Percentiles rank a stretch among this genome's conserved stretches.
These are phyloP conservation scores for Dioscorea zingiberensis DNA, from an alignment of 106 monocot species.

Conservation along the genomic window DNA sequence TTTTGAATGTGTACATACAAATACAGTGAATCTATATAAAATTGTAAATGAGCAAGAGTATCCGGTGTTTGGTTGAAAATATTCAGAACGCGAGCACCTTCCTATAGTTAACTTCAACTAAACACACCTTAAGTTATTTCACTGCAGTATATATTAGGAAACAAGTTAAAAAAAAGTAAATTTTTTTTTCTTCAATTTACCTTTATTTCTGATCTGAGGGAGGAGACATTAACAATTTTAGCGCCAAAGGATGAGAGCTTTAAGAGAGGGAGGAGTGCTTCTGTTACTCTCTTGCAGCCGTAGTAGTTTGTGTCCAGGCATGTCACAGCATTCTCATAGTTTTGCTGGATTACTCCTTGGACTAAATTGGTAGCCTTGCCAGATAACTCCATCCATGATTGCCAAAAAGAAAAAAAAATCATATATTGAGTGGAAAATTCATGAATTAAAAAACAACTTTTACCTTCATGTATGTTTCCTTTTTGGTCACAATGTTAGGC, in stretches of 20 bases:
- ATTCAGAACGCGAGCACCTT: no score
- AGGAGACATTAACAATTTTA: constrained; percentile 62
- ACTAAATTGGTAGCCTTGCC: constrained; percentile 42
- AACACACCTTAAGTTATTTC: no score
- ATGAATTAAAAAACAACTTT: no score
- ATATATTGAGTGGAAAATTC: background rate
- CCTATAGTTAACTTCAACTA: no score
- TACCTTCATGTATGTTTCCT: no score
- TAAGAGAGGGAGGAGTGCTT: constrained; percentile 74
- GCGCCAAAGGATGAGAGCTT: constrained; percentile 40
- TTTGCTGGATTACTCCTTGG: constrained; percentile 30
- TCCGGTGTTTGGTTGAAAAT: no score
- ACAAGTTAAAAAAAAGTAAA: no score
- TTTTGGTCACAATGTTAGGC: no score
- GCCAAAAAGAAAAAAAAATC: background rate
- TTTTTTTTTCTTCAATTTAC: background rate
- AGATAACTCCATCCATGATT: constrained; percentile 46
- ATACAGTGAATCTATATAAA: no score
- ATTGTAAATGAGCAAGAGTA: no score
- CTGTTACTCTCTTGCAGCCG: constrained; percentile 60
- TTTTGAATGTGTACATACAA: no score
- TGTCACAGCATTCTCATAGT: constrained; percentile 27
- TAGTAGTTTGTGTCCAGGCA: constrained; percentile 71
- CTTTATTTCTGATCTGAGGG: constrained; percentile 54
- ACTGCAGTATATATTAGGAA: no score